Evolutionary conservation across 345 rosid species (phyloP).

Genomic region (Angophora floribunda): DNA sequence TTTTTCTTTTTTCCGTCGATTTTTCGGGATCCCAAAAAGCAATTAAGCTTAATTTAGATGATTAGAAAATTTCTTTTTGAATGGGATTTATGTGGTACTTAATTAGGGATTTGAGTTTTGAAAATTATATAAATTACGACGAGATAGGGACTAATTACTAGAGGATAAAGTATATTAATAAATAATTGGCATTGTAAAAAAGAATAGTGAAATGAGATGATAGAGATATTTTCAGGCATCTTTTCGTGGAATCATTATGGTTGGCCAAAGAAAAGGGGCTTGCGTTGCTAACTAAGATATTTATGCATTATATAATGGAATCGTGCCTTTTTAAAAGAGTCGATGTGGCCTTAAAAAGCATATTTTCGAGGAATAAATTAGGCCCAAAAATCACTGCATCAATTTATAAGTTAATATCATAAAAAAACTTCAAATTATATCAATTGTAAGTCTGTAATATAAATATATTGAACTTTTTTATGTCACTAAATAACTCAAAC

Average conservation of each 20-base stretch:
- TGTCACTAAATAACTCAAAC: no score
- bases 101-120: no score
- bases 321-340: accelerated
- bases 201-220: not conserved
- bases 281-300: no score
- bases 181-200: accelerated
- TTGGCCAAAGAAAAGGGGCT: not conserved
- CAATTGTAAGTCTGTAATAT: no score
- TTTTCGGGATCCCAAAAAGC: not conserved
- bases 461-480: no score
- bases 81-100: not conserved
- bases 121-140: no score
- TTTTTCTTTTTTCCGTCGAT: not conserved
- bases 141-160: not conserved
- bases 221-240: not conserved
- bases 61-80: accelerated
- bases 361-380: not conserved
- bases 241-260: not conserved
- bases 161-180: not conserved
- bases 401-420: no score
- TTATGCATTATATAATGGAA: not conserved
- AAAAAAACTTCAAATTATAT: no score
- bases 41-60: not conserved
- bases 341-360: not conserved
- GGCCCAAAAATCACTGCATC: not conserved